Evolutionary conservation across 768 basidiomycete species (phyloP).

Genomic region (Terana coerulea): DNA sequence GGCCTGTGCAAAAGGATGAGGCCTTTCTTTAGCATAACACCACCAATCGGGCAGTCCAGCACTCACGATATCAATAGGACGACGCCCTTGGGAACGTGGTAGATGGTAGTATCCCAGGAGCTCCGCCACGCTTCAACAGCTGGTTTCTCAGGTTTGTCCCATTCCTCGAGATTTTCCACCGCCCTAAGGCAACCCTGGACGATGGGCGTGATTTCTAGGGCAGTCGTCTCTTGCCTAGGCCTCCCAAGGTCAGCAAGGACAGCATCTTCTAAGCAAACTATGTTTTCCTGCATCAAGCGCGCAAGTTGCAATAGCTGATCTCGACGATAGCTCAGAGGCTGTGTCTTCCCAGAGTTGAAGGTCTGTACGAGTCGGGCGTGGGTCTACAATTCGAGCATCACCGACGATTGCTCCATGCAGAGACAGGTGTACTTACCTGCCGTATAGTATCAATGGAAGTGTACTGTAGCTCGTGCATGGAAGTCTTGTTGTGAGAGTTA

Average conservation of each 20-base stretch:
- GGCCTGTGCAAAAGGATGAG: constrained; percentile 35
- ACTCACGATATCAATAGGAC: constrained; percentile 59
- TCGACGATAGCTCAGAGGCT: constrained; percentile 55
- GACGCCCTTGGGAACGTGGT: constrained; percentile 58
- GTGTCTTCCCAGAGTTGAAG: constrained; percentile 48
- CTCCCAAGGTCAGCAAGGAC: constrained; percentile 28
- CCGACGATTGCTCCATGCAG: no score
- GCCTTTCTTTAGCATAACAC: neutral
- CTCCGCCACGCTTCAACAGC: constrained; percentile 42
- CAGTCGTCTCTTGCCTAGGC: constrained; percentile 19
- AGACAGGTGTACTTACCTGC: neutral
- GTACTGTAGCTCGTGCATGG: constrained; percentile 6
- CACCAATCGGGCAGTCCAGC: neutral
- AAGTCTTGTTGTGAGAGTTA: no score
- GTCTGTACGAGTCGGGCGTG: constrained; percentile 37
- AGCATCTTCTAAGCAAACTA: constrained; percentile 46
- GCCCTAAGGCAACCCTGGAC: constrained; percentile 40
- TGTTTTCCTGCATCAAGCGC: constrained; percentile 60
- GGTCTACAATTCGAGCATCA: constrained; percentile 28
- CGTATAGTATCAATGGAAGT: constrained; percentile 10
- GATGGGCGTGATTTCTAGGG: constrained; percentile 40
- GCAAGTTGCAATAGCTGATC: constrained; percentile 64
- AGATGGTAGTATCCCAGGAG: constrained; percentile 48
- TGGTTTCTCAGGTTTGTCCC: constrained; percentile 45
- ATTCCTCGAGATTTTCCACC: constrained; percentile 51